Evolutionary conservation across 1,284 basidiomycete genomes (phyloP).

Genomic region (Leccinum angustisporum): DNA sequence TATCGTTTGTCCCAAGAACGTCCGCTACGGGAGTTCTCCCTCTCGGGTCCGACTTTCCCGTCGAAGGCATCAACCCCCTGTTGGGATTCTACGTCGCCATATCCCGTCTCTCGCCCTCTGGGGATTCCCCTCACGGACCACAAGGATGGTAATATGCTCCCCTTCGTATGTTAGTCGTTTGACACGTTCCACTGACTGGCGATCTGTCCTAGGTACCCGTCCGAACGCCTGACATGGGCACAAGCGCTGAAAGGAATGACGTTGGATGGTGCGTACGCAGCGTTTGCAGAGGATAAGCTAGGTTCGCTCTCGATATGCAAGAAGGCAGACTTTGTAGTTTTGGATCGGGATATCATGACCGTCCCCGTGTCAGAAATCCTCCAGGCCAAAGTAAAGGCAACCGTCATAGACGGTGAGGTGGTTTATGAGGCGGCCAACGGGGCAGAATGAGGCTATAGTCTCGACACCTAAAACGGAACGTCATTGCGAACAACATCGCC

Average conservation of each 20-base stretch:
- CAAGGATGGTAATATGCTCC: constrained; percentile 66
- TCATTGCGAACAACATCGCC: constrained; percentile 8
- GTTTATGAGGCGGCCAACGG: constrained; percentile 44
- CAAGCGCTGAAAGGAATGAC: constrained; percentile 88
- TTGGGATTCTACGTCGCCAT: constrained; percentile 88
- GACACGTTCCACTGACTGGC: background rate
- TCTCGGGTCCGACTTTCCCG: constrained; percentile 90
- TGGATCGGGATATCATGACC: constrained; percentile 79
- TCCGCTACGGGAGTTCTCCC: constrained; percentile 62
- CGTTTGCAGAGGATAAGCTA: constrained; percentile 70
- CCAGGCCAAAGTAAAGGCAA: constrained; percentile 53
- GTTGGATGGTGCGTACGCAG: constrained; percentile 81
- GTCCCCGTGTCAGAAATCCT: constrained; percentile 59
- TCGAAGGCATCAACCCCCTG: constrained; percentile 80
- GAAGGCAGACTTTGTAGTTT: constrained; percentile 83
- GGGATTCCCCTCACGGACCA: constrained; percentile 78
- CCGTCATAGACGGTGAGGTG: constrained; percentile 73
- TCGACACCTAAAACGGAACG: no score
- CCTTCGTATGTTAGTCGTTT: constrained; percentile 1
- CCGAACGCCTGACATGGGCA: constrained; percentile 68
- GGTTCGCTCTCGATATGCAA: constrained; percentile 75
- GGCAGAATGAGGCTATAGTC: no score
- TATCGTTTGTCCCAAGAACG: constrained; percentile 7
- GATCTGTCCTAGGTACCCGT: constrained; percentile 55
- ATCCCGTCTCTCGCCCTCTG: constrained; percentile 65